These are phyloP conservation scores for Colletotrichum scovillei DNA, from an alignment of 2,329 filamentous ascomycete genomes.

Conservation along the genomic window DNA sequence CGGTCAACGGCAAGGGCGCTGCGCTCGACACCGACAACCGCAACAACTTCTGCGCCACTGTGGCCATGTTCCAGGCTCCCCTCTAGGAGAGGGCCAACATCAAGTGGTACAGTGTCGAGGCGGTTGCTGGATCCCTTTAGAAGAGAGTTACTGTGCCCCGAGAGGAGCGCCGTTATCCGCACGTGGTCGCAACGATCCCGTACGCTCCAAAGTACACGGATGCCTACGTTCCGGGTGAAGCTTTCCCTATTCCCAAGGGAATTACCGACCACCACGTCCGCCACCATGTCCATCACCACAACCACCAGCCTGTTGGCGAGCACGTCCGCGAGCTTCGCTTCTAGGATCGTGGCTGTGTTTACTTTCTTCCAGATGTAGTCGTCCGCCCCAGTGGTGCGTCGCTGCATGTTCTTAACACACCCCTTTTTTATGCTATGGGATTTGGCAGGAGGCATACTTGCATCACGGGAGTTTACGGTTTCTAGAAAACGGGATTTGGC, in stretches of 20 bases:
- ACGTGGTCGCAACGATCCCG: background rate
- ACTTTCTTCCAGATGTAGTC: background rate
- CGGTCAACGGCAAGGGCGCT: conserved; percentile 64
- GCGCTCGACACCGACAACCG: conserved; percentile 71
- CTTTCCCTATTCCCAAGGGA: background rate
- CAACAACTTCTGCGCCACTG: conserved; percentile 73
- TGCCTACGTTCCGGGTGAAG: background rate
- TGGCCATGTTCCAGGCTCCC: conserved; percentile 60
- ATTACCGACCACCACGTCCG: background rate
- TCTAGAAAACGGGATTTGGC: background rate
- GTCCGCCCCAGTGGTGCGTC: background rate
- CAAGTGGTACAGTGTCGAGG: background rate
- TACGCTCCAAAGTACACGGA: background rate
- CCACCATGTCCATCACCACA: background rate
- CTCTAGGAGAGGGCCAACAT: conserved; percentile 15
- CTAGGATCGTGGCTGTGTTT: background rate
- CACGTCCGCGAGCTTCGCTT: background rate
- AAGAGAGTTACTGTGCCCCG: background rate
- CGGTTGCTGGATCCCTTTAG: background rate
- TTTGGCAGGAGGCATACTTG: conserved; percentile 1
- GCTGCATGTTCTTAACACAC: background rate
- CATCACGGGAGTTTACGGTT: conserved; percentile 12
- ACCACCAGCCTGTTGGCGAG: background rate
- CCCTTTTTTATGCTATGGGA: background rate
- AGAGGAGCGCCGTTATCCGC: too few relatives aligned